phyloP scores from a whole-genome alignment of 768 basidiomycete genomes.

The Termitomyces eurrhizus region DNA sequence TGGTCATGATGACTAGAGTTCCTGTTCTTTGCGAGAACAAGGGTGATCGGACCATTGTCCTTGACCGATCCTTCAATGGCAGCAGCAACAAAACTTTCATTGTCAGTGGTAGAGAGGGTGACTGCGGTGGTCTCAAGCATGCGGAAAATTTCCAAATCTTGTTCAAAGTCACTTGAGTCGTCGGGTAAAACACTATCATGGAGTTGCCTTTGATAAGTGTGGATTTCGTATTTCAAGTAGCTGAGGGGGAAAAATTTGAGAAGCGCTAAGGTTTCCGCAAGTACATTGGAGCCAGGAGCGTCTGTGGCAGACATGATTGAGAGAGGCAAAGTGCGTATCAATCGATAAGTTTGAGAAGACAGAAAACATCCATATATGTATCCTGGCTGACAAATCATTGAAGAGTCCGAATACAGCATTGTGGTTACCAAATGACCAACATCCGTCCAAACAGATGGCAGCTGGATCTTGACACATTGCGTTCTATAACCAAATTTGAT shows the following conservation, averaged over 20 bases:
- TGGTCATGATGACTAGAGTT: not conserved
- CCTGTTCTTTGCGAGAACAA: not conserved
- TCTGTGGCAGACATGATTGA: not conserved
- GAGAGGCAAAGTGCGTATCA: not conserved
- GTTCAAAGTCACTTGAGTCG: not conserved
- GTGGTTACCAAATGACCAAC: too few species aligned
- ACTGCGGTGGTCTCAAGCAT: not conserved
- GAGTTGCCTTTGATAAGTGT: not conserved
- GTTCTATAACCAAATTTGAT: too few species aligned
- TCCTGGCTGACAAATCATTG: too few species aligned
- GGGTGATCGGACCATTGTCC: not conserved
- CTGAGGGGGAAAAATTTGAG: not conserved
- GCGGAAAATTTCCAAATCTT: not conserved
- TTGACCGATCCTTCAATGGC: not conserved
- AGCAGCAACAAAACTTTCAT: not conserved
- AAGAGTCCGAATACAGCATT: too few species aligned
- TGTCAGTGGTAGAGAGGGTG: not conserved
- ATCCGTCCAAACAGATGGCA: too few species aligned
- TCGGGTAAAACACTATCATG: not conserved
- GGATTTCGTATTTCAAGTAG: too few species aligned
- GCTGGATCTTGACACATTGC: too few species aligned
- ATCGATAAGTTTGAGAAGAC: too few species aligned
- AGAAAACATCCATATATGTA: too few species aligned
- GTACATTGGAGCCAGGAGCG: not conserved
- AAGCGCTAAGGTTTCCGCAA: not conserved